Conservation (phyloP, 1,284 basidiomycete species). For the Leucoagaricus sp. region DNA sequence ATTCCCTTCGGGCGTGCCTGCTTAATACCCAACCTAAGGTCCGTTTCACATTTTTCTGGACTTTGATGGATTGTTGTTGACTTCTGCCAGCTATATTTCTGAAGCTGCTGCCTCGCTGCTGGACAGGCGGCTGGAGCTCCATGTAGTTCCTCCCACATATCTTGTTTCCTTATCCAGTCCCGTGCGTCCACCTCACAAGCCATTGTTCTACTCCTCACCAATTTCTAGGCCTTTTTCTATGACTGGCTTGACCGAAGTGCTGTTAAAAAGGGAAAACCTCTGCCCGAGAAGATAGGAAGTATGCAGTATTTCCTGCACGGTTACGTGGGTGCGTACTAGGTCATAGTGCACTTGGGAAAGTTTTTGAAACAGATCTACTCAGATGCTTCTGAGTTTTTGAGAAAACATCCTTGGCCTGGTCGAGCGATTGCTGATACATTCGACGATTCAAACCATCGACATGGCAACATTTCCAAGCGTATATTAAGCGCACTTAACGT, state of each 20-base stretch:
- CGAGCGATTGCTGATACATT: conserved; percentile 82
- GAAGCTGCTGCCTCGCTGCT: conserved; percentile 84
- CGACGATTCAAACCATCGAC: conserved; percentile 77
- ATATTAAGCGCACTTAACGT: conserved; percentile 68
- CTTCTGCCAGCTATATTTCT: conserved; percentile 39
- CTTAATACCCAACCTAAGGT: conserved; percentile 86
- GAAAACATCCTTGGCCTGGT: conserved; percentile 87
- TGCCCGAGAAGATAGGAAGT: conserved; percentile 88
- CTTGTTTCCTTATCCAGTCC: conserved; percentile 81
- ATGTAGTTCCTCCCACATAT: conserved; percentile 87
- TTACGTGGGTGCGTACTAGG: conserved; percentile 58
- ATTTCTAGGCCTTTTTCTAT: conserved; percentile 78
- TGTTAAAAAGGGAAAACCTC: conserved; percentile 74
- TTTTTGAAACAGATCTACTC: background rate
- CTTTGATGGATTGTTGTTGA: conserved; percentile 7
- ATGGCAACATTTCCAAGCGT: conserved; percentile 62
- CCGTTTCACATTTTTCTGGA: conserved; percentile 10
- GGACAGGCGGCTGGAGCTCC: conserved; percentile 71
- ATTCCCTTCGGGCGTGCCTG: conserved; percentile 86
- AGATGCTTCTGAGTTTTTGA: conserved; percentile 88
- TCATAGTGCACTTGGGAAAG: background rate
- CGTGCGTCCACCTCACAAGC: conserved; percentile 40
- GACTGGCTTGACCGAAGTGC: conserved; percentile 84
- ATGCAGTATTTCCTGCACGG: conserved; percentile 90
- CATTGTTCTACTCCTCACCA: background rate